Base-by-base conservation (phyloP, 2,329 filamentous ascomycete genomes). In the Colletotrichum eremochloae region DNA sequence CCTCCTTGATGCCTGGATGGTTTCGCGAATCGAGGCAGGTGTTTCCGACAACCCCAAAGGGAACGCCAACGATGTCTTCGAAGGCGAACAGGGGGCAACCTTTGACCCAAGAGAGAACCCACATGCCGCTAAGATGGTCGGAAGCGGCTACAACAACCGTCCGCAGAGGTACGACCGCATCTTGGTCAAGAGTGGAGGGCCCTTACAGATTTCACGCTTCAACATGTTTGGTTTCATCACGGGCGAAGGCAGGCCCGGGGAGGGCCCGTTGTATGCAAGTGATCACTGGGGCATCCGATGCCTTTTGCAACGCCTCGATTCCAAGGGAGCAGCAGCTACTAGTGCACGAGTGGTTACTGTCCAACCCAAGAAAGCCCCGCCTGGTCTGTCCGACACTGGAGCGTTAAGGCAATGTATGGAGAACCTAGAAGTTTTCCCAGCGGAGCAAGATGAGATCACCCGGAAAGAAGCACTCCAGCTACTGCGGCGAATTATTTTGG, bases 101-200 rank as follows among this genome's bases (percentile, higher is more conserved):
- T 93, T 91, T 77, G 87, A 93, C 75, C 90, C 90, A 0, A 80
- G 80, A 2, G 80, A 80, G 7, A 93, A 93, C 75, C 78, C 79
- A 0, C 82, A 91, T 15, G 90, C 91, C 3, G 84, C 86, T 1
- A 81, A 83, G 14, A 85, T 85, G 4, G 85, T 87, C 1, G 83
- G 83, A 3, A 81, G 77, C 57, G 84, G 85, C 1, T 79, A 83
- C 58, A 84, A 88, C 60, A 86, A 86, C 74, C 84, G 89, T 29
- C 90, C 91, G 2, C 91, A 93, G 76, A 82, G 91, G 60, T 93
- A 92, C 72, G 90, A 93, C 76, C 85, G 91, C 44, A 90, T 93
- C 56, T 79, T 92, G 3, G 79, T 90, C 44, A 87, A 84, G 56
- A 80, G 81, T 8, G 79, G 82, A 20, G 82, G 79, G 4, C 52